These are phyloP conservation scores for Colletotrichum aenigma DNA, from an alignment of 2,329 filamentous ascomycete species.

Conservation along the genomic window DNA sequence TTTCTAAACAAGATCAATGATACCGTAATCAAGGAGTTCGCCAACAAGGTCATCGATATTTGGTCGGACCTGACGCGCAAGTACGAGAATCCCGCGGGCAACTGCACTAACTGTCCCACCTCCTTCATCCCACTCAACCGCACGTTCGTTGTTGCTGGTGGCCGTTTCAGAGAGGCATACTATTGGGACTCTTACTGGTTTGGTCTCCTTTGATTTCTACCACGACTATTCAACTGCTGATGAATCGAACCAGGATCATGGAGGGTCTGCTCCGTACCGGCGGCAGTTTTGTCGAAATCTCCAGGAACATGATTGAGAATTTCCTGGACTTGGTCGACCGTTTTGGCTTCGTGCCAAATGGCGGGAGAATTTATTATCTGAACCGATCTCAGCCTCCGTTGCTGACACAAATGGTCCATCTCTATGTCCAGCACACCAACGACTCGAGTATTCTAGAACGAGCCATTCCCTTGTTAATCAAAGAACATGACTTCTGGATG, in stretches of 20 bases:
- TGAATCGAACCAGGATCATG: slow-evolving; percentile 50
- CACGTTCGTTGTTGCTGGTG: slow-evolving; percentile 73
- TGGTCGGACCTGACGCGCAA: slow-evolving; percentile 71
- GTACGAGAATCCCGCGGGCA: slow-evolving; percentile 54
- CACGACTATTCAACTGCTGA: slow-evolving; percentile 28
- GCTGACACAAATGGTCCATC: slow-evolving; percentile 68
- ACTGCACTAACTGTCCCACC: slow-evolving; percentile 64
- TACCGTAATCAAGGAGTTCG: slow-evolving; percentile 63
- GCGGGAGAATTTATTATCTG: slow-evolving; percentile 69
- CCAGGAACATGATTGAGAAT: slow-evolving; percentile 72
- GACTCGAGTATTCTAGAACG: slow-evolving; percentile 65
- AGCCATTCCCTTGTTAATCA: slow-evolving; percentile 65
- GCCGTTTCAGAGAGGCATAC: slow-evolving; percentile 73
- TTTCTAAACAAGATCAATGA: slow-evolving; percentile 65
- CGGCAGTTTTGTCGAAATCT: slow-evolving; percentile 66
- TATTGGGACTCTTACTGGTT: slow-evolving; percentile 69
- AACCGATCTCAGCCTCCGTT: slow-evolving; percentile 72
- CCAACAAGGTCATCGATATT: slow-evolving; percentile 68
- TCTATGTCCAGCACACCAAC: slow-evolving; percentile 68
- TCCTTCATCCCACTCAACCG: slow-evolving; percentile 71
- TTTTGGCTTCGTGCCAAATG: slow-evolving; percentile 72
- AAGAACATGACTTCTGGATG: slow-evolving; percentile 68
- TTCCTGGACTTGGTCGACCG: slow-evolving; percentile 70
- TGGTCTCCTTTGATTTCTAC: background rate
- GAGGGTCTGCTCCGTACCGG: slow-evolving; percentile 69